phyloP scores from a whole-genome alignment of 257 asterid species.

The Penstemon davidsonii region DNA sequence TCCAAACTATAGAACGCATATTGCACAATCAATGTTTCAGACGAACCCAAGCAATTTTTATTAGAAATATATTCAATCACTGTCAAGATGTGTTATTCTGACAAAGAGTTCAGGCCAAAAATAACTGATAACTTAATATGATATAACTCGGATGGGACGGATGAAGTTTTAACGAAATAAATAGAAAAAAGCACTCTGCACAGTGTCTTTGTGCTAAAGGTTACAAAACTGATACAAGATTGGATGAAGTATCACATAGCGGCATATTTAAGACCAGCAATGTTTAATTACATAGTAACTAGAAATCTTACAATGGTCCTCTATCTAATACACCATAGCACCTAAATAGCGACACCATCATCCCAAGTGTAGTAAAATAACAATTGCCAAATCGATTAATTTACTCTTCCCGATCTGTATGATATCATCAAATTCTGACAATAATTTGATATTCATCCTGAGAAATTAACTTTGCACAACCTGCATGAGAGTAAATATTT shows the following conservation, averaged over 20 bases:
- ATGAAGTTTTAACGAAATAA: background rate
- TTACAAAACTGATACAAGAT: too few relatives aligned
- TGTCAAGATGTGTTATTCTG: background rate
- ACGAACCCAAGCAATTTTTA: background rate
- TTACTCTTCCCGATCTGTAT: background rate
- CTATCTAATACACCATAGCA: background rate
- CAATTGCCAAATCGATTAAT: background rate
- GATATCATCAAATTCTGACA: background rate
- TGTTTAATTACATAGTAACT: background rate
- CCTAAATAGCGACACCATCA: background rate
- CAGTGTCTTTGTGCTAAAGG: too few relatives aligned
- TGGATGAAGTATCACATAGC: background rate
- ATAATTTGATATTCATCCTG: slow-evolving; percentile 2
- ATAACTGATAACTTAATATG: background rate
- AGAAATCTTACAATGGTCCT: slow-evolving; percentile 7
- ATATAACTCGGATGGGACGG: background rate
- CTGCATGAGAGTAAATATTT: background rate
- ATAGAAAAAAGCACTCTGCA: background rate
- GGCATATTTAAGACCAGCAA: background rate
- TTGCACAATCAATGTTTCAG: slow-evolving; percentile 10
- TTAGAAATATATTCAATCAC: background rate
- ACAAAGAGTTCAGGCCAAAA: background rate
- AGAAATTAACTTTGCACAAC: slow-evolving; percentile 1
- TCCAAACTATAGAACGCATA: background rate
- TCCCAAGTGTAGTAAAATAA: background rate